Evolutionary conservation across 345 rosid species (phyloP), one percentile per base, ranked within the genome.

Genomic region (Citrus australasica): DNA sequence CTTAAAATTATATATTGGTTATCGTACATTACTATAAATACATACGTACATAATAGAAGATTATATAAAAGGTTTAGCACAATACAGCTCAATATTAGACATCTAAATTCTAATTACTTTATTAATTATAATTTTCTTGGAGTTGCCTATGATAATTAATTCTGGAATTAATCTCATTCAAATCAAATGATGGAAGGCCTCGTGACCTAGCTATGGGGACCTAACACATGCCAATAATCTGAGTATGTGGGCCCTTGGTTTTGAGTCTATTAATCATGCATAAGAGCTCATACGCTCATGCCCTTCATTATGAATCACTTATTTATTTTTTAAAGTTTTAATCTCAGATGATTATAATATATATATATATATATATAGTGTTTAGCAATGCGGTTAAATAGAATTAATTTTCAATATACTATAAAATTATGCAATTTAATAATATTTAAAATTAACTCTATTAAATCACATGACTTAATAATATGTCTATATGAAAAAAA

Each of bases 211-310:
- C 53, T 60, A 69, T 60, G 40, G 71, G 35, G 62, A 60, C 56
- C 51, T 76, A 38, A 35, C 79, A 73, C 68, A 73, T 38, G 75
- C 82, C 73, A 79, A 84, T 79, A 38, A 82, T 77, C 79, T 69
- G 58, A 55, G 71, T 62, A 1, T 0, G 78, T 76, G 80, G 82
- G 67, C n/a, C 85, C 78, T 25, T n/a, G 17, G 25, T 74, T 32
- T 67, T 69, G 28, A 75, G 59, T 30, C 33, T 75, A 66, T 66
- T 7, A 42, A 24, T 55, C 79, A 76, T 66, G 72, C 35, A 66
- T 66, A 24, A 65, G 55, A 38, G 55, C 64, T 67, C 72, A 75
- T 40, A 64, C 48, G 33, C 73, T 76, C 65, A 56, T 67, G 72
- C 69, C 33, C 67, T 51, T 62, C 83, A 72, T 79, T 10, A 79